Evolutionary conservation across 2,329 filamentous ascomycete genomes (phyloP).

Genomic region (Colletotrichum salicis): DNA sequence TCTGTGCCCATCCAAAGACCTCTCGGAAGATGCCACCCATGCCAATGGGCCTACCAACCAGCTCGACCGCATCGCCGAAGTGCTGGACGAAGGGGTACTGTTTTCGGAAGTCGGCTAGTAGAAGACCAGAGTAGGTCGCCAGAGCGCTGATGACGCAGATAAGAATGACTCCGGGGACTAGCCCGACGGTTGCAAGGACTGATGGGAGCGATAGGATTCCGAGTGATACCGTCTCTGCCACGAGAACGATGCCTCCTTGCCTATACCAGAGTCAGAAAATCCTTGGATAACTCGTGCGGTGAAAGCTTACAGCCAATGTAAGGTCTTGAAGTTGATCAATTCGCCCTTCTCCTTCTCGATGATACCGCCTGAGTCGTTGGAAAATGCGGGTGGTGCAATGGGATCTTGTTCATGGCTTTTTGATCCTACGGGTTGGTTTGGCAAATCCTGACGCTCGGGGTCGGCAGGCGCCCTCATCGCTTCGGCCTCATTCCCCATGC

Average conservation of each 20-base stretch:
- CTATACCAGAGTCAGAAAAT: slow-evolving; percentile 38
- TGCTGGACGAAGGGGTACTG: slow-evolving; percentile 74
- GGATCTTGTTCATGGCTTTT: neutral
- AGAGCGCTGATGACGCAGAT: slow-evolving; percentile 75
- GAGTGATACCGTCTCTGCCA: slow-evolving; percentile 57
- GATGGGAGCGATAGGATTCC: slow-evolving; percentile 78
- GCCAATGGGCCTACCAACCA: slow-evolving; percentile 58
- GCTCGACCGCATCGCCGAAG: slow-evolving; percentile 73
- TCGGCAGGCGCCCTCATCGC: slow-evolving; percentile 2
- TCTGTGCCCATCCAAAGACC: slow-evolving; percentile 67
- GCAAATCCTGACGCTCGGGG: slow-evolving; percentile 4
- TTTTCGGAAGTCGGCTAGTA: slow-evolving; percentile 75
- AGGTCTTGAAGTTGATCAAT: slow-evolving; percentile 49
- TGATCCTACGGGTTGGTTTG: neutral
- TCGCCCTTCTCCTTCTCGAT: slow-evolving; percentile 25
- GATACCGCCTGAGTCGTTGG: slow-evolving; percentile 1
- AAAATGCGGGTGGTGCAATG: neutral
- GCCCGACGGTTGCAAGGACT: slow-evolving; percentile 76
- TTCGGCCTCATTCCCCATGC: slow-evolving; percentile 28
- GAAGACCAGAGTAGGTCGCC: slow-evolving; percentile 70
- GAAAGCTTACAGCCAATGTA: slow-evolving; percentile 50
- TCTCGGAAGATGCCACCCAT: slow-evolving; percentile 66
- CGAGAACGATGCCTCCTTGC: slow-evolving; percentile 57
- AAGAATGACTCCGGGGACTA: slow-evolving; percentile 78
- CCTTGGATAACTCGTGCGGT: fast-evolving